Percentiles rank a stretch among this genome's conserved stretches.
Conservation (phyloP, 805 yeast genomes). For the Candida boidinii region DNA sequence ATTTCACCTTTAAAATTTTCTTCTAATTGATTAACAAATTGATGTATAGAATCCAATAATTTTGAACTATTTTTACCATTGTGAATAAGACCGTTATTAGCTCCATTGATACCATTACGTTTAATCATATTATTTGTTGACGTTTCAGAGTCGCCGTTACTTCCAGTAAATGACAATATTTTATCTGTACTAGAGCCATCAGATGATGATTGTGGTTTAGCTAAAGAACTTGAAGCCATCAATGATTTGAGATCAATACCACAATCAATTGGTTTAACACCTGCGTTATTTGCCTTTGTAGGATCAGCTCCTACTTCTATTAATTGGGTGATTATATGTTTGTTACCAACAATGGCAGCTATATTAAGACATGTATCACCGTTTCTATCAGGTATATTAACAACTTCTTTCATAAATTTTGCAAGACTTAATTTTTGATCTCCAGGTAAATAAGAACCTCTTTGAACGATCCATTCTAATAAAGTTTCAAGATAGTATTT, state of each 20-base stretch:
- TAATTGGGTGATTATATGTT: slow-evolving; percentile 69
- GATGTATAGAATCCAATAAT: slow-evolving; percentile 42
- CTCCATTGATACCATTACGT: neutral
- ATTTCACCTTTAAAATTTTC: slow-evolving; percentile 53
- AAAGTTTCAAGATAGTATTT: slow-evolving; percentile 65
- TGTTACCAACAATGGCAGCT: slow-evolving; percentile 82
- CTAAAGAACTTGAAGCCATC: slow-evolving; percentile 1
- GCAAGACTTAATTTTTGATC: slow-evolving; percentile 40
- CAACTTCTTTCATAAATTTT: slow-evolving; percentile 56
- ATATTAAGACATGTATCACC: slow-evolving; percentile 95
- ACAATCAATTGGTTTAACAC: slow-evolving; percentile 79
- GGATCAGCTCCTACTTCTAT: slow-evolving; percentile 86
- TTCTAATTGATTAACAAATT: slow-evolving; percentile 43
- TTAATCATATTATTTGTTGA: no score
- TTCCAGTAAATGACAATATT: no score
- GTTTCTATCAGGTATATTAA: slow-evolving; percentile 83
- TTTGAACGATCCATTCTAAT: slow-evolving; percentile 68
- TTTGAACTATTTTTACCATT: slow-evolving; percentile 25
- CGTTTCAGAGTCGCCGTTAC: no score
- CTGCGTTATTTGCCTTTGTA: slow-evolving; percentile 70
- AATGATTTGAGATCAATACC: slow-evolving; percentile 45
- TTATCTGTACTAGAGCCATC: no score
- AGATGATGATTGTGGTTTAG: no score
- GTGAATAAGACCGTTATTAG: no score
- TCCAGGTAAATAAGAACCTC: slow-evolving; percentile 34